Evolutionary conservation across 2,329 filamentous ascomycete species (phyloP).

Genomic region (Penicillium oxalicum): DNA sequence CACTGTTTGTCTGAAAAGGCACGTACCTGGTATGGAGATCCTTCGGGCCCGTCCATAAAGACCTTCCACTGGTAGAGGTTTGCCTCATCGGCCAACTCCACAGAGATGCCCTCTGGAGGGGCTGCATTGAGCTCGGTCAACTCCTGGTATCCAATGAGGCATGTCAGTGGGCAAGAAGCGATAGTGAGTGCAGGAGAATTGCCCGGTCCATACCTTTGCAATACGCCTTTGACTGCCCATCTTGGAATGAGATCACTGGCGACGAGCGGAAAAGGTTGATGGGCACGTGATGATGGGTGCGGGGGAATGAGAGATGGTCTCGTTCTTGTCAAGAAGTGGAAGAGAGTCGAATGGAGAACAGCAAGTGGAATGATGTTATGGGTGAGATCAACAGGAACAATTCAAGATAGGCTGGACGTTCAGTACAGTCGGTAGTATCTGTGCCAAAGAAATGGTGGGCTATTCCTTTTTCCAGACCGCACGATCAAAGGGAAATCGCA

Average conservation of each 20-base stretch:
- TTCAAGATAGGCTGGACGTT: too few relatives aligned
- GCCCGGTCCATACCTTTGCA: constrained; percentile 34
- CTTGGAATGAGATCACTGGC: constrained; percentile 1
- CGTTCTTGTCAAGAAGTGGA: too few relatives aligned
- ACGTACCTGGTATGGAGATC: constrained; percentile 59
- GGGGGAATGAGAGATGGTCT: constrained; percentile 3
- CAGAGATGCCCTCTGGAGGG: constrained; percentile 53
- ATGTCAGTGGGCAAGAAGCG: neutral
- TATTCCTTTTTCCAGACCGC: too few relatives aligned
- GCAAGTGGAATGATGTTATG: neutral
- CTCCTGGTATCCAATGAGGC: constrained; percentile 44
- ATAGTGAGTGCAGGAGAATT: neutral
- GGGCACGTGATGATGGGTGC: constrained; percentile 11
- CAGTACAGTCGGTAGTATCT: too few relatives aligned
- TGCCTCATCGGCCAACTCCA: constrained; percentile 55
- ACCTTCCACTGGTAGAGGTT: constrained; percentile 65
- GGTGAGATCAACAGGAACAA: neutral
- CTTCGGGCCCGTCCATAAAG: constrained; percentile 58
- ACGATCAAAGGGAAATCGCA: neutral
- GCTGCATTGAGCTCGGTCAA: constrained; percentile 51
- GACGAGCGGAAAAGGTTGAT: constrained; percentile 4
- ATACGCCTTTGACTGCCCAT: constrained; percentile 45
- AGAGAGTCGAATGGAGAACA: neutral
- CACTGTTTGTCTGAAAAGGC: neutral
- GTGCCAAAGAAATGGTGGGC: too few relatives aligned